A percentile compares a stretch with the other conserved stretches of the same genome.
These are phyloP conservation scores for Pseudogymnoascus sp. DNA, from an alignment of 2,329 filamentous ascomycete species.

Conservation along the genomic window DNA sequence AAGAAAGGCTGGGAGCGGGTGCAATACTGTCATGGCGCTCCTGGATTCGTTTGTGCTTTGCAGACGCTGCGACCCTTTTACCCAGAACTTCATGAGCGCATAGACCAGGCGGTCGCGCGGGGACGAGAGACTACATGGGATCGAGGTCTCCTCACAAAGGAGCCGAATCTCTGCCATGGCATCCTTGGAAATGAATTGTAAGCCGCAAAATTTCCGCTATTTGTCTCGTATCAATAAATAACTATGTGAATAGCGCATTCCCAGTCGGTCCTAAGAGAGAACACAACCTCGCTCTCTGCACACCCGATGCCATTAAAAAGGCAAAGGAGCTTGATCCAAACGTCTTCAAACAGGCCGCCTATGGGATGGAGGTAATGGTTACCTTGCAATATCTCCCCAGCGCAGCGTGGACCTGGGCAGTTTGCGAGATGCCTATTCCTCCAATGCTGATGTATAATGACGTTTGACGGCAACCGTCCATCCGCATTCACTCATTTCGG, in stretches of 20 bases:
- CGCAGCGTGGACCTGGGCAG: background rate
- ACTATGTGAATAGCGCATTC: background rate
- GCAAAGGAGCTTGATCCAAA: background rate
- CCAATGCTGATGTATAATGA: background rate
- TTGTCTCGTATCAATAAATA: background rate
- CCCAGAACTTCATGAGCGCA: conserved; percentile 42
- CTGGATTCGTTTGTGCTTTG: conserved; percentile 53
- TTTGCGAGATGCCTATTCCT: background rate
- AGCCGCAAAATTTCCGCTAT: background rate
- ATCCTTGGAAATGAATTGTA: conserved; percentile 53
- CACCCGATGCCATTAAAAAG: background rate
- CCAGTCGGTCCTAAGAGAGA: background rate
- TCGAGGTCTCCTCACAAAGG: conserved; percentile 52
- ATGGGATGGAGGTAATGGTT: background rate
- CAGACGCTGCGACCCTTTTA: conserved; percentile 47
- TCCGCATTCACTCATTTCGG: background rate
- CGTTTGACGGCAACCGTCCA: background rate
- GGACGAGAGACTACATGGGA: conserved; percentile 46
- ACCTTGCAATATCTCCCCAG: background rate
- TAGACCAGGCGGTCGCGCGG: conserved; percentile 43
- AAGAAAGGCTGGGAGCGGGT: conserved; percentile 31
- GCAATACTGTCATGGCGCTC: conserved; percentile 60
- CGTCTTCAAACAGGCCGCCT: background rate
- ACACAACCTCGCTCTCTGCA: background rate
- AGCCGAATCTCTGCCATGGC: conserved; percentile 57